A percentile compares a stretch with the other conserved stretches of the same genome.
These are phyloP conservation scores for Holtermannia corniformis DNA, from an alignment of 768 basidiomycete species.

Conservation along the genomic window DNA sequence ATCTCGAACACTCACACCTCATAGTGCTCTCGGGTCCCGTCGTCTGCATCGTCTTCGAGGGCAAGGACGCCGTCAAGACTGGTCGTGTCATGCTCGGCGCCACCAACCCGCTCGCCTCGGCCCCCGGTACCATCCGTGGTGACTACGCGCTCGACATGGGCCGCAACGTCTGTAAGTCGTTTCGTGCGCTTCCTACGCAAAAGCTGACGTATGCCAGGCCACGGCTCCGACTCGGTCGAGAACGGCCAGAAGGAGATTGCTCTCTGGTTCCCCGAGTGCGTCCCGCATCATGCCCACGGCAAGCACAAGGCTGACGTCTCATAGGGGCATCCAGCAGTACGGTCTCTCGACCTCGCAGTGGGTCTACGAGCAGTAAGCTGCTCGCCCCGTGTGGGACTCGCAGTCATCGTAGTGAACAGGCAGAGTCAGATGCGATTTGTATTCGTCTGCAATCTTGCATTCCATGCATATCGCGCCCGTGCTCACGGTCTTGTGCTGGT, in stretches of 20 bases:
- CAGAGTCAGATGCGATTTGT: too few relatives aligned
- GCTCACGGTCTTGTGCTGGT: too few relatives aligned
- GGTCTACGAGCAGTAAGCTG: constrained; percentile 35
- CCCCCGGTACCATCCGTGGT: constrained; percentile 87
- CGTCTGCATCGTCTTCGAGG: constrained; percentile 77
- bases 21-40: constrained; percentile 63
- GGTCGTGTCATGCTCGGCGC: constrained; percentile 92
- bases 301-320: background rate
- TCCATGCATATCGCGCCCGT: too few relatives aligned
- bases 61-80: constrained; percentile 57
- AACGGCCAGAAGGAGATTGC: constrained; percentile 74
- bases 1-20: constrained; percentile 11
- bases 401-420: too few relatives aligned
- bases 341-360: constrained; percentile 29
- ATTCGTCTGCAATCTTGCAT: too few relatives aligned
- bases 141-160: constrained; percentile 91
- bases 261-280: constrained; percentile 52
- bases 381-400: too few relatives aligned
- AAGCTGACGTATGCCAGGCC: constrained; percentile 13
- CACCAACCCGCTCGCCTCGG: constrained; percentile 88
- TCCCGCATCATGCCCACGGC: background rate
- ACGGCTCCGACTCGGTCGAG: constrained; percentile 44
- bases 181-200: too few relatives aligned
- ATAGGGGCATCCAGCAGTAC: constrained; percentile 37
- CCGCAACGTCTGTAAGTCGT: constrained; percentile 38